These are phyloP conservation scores for Ulota crispa DNA, from an alignment of 225 moss, liverwort and hornwort genomes.

Conservation along the genomic window DNA sequence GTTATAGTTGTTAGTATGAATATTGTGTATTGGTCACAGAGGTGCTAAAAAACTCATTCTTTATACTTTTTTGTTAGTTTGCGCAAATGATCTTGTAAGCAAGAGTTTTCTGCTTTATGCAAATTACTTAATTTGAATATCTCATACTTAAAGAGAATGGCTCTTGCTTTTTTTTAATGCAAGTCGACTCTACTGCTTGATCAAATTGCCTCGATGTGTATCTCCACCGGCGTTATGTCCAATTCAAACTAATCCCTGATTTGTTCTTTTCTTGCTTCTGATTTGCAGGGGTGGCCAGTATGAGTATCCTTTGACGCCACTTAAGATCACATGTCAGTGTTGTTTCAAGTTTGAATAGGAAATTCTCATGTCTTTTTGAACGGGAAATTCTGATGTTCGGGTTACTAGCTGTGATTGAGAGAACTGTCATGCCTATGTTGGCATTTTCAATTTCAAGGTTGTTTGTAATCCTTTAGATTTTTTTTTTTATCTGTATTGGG, in stretches of 20 bases:
- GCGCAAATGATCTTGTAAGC: neutral
- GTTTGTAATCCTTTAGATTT: neutral
- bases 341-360: constrained; percentile 1
- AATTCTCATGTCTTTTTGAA: neutral
- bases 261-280: constrained; percentile 30
- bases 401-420: neutral
- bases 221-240: neutral
- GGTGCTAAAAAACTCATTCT: neutral
- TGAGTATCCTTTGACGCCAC: constrained; percentile 80
- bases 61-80: neutral
- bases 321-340: constrained; percentile 2
- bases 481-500: neutral
- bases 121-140: constrained; percentile 7
- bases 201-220: neutral
- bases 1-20: neutral
- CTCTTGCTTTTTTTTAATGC: neutral
- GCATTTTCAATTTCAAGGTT: neutral
- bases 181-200: neutral
- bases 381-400: neutral
- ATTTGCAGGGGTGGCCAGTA: constrained; percentile 91
- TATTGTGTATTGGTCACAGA: neutral
- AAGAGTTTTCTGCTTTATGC: neutral
- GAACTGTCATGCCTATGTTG: neutral
- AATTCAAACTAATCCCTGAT: constrained; percentile 19
- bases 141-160: neutral